These are phyloP conservation scores for Wickerhamiella kurtzmanii DNA, from an alignment of 805 yeast genomes.

Conservation along the genomic window DNA sequence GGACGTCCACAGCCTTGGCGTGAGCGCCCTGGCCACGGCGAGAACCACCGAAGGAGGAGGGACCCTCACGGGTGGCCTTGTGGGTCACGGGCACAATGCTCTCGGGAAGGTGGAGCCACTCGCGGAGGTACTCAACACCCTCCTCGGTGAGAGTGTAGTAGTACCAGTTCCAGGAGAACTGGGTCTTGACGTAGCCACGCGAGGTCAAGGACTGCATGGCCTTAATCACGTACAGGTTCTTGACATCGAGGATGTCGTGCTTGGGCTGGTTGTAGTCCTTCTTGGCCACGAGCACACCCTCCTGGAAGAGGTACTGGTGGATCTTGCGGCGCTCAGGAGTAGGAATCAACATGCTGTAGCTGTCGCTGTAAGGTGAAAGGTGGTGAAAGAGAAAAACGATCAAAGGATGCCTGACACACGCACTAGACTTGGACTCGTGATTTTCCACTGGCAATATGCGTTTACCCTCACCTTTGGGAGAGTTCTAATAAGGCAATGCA, in stretches of 20 bases:
- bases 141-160: slow-evolving; percentile 99
- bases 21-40: slow-evolving; percentile 26
- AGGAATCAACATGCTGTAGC: slow-evolving; percentile 86
- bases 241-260: slow-evolving; percentile 97
- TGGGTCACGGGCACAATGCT: slow-evolving; percentile 97
- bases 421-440: not conserved
- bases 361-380: not conserved
- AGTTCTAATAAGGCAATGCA: too few species aligned
- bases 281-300: slow-evolving; percentile 99
- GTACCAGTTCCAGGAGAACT: slow-evolving; percentile 99
- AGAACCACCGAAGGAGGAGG: slow-evolving; percentile 59
- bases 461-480: too few species aligned
- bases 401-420: not conserved
- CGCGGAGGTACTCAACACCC: slow-evolving; percentile 97
- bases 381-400: not conserved
- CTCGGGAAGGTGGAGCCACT: slow-evolving; percentile 96
- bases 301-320: slow-evolving; percentile 98
- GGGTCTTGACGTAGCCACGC: slow-evolving; percentile 98
- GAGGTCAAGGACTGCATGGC: slow-evolving; percentile 99
- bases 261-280: slow-evolving; percentile 95
- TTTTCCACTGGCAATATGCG: not conserved
- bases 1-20: slow-evolving; percentile 23
- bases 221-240: slow-evolving; percentile 94
- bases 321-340: slow-evolving; percentile 99
- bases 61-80: slow-evolving; percentile 46